These are phyloP conservation scores for Auxenochlorella protothecoides DNA, from an alignment of 139 green algal species.

Conservation along the genomic window DNA sequence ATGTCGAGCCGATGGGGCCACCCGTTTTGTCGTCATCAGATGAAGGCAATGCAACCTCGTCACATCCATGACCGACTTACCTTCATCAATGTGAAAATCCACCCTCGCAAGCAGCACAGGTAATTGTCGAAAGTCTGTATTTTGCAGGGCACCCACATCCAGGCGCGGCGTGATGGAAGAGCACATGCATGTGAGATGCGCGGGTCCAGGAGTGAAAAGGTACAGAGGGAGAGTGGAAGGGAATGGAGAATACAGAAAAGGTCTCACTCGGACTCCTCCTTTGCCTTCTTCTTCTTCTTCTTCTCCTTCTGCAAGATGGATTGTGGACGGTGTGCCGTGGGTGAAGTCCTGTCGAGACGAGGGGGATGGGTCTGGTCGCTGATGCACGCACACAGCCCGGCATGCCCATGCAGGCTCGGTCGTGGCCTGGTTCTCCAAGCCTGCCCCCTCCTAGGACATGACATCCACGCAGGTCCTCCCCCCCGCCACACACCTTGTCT, in stretches of 20 bases:
- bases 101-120: too few relatives aligned
- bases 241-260: neutral
- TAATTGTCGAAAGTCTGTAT: too few relatives aligned
- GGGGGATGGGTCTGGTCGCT: neutral
- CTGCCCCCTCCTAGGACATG: neutral
- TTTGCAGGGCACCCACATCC: too few relatives aligned
- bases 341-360: neutral
- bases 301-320: conserved; percentile 8
- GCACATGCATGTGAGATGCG: too few relatives aligned
- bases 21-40: too few relatives aligned
- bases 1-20: too few relatives aligned
- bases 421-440: too few relatives aligned
- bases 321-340: neutral
- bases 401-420: too few relatives aligned
- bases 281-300: conserved; percentile 49
- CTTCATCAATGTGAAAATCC: too few relatives aligned
- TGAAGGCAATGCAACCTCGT: too few relatives aligned
- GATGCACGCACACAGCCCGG: neutral
- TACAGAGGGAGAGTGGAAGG: neutral
- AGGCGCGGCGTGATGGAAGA: too few relatives aligned
- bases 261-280: conserved; percentile 15
- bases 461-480: neutral
- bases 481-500: conserved; percentile 9
- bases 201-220: neutral
- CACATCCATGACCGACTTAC: too few relatives aligned